Percentiles rank a stretch among this genome's conserved stretches.
Evolutionary conservation across 345 rosid species (phyloP).

Genomic region (Aurinia saxatilis): DNA sequence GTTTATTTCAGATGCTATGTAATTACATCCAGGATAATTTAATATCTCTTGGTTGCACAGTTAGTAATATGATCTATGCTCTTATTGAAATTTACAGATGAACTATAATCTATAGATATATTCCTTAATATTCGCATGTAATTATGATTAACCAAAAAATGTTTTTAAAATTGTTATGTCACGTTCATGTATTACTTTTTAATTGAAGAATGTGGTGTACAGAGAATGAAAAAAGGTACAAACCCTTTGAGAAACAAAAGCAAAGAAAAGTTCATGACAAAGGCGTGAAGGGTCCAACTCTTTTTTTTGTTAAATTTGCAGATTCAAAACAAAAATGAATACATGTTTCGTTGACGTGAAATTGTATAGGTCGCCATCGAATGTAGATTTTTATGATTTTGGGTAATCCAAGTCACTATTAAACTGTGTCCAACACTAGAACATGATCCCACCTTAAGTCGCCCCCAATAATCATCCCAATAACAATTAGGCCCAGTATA

Average conservation of each 20-base stretch:
- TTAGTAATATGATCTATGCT: too few relatives aligned
- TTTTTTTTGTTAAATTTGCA: background rate
- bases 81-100: too few relatives aligned
- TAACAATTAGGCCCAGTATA: too few relatives aligned
- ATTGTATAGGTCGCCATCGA: too few relatives aligned
- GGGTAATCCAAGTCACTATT: too few relatives aligned
- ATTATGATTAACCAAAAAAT: background rate
- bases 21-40: constrained; percentile 8
- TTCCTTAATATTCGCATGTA: too few relatives aligned
- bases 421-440: too few relatives aligned
- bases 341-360: background rate
- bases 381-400: too few relatives aligned
- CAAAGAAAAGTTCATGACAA: constrained; percentile 11
- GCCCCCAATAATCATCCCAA: too few relatives aligned
- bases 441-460: too few relatives aligned
- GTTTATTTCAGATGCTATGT: constrained; percentile 11
- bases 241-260: background rate
- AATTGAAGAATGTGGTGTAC: background rate
- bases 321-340: background rate
- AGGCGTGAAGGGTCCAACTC: constrained; percentile 4
- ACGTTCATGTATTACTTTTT: constrained; percentile 10
- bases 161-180: background rate
- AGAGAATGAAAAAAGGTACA: background rate
- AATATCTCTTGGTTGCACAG: background rate
- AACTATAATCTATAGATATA: too few relatives aligned